Evolutionary conservation across 805 yeast genomes (phyloP), one percentile per base, ranked within the genome.

Genomic region (Candida alai): DNA sequence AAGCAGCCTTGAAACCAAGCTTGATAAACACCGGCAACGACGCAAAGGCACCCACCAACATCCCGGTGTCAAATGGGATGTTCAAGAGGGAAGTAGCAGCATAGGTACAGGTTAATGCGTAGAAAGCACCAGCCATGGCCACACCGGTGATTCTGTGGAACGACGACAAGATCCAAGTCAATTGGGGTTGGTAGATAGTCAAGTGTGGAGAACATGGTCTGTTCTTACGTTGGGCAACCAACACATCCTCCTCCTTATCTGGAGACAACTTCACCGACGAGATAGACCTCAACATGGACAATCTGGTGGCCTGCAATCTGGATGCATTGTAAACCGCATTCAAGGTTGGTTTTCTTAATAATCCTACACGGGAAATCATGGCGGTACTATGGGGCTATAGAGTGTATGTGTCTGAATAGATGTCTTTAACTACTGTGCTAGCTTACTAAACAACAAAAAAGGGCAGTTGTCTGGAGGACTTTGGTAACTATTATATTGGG

Each of bases 171-270:
- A 75, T 65, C 84, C 83, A 76, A 16, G 97, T 85, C 45, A 90
- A 57, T 68, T 93, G 97, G 28, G 94, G 94, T 68, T 89, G 73
- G 70, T 90, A 90, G 56, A 93, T 89, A 42, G 79, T 66, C 55
- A 90, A 71, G 60, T 90, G 95, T 37, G 97, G 97, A 19, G 96
- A 87, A 11, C 75, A 64, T 21, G 97, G 97, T 67, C 98, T 81
- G 66, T 78, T 75, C 46, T 70, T 75, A 62, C 98, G 79, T 70
- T 90, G 97, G 35, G 79, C 78, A 37, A 77, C 72, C 42, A 90
- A 73, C 37, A 88, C 70, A 22, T 73, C 74, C 45, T 83, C 74
- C 51, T 84, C 94, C 47, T 77, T 76, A 17, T 65, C 74, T 26
- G 70, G 68, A 22, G 85, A 64, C 32, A 87, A 73, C 46, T 60